Evolutionary conservation across 208 protist genomes (phyloP), one percentile per base, ranked within the genome.

Genomic region (Phytomonas sp.): DNA sequence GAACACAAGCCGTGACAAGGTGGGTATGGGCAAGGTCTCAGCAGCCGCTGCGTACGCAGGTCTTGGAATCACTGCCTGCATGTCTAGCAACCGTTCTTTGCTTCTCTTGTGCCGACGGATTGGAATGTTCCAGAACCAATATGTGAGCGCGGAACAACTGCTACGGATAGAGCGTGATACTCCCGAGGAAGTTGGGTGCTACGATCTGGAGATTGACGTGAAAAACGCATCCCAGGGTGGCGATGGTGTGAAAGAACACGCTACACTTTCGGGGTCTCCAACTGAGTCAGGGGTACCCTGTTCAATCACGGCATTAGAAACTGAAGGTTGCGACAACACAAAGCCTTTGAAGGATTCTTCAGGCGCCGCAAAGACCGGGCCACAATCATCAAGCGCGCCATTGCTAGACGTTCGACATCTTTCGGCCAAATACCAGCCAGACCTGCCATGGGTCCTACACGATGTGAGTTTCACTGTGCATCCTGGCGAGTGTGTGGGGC

Each of bases 111-210:
- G 83, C 73, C 76, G 83, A 15, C 73, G 82, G 73, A 71, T 83
- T 20, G 80, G 83, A 62, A 82, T 89, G 72, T 89, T 94, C 68
- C 85, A 94, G 66, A 81, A 82, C 67, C 82, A 90, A 71, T 94
- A 82, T 70, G 84, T 94, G n/a, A 85, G 83, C 70, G 85, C 84
- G 6, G 85, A 90, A 65, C 77, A 87, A 67, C 73, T 91, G 26
- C 74, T 88, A 29, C 77, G 71, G 4, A 73, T 93, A 28, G 70
- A 83, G 60, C 70, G 76, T 32, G 77, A 82, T 62, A 78, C 76
- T 37, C 81, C 75, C n/a, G 43, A 66, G 62, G 72, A 78, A 71
- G 68, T 26, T 56, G 46, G 46, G 20, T 56, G 46, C 46, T 56
- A 26, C 20, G 46, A 56, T 56, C 46, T 53, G 0, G 65, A 29